These are phyloP conservation scores for Candida sphagnicola DNA, from an alignment of 805 yeast species.

Conservation along the genomic window DNA sequence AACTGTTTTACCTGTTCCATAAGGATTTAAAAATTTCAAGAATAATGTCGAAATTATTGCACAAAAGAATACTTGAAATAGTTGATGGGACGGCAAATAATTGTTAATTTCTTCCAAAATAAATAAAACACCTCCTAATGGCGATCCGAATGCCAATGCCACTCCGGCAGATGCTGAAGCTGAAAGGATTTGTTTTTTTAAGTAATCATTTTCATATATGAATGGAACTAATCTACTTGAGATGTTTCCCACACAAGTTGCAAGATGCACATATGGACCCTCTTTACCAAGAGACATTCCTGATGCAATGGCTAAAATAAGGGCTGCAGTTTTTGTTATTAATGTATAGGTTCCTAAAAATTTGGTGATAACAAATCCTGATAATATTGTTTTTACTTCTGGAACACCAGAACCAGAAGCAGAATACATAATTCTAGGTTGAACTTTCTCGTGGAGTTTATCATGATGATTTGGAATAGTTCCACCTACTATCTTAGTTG, in stretches of 20 bases:
- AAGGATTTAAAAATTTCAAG: slow-evolving; percentile 51
- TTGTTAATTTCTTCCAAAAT: slow-evolving; percentile 55
- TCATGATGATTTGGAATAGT: slow-evolving; percentile 2
- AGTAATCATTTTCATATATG: slow-evolving; percentile 45
- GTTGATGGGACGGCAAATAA: slow-evolving; percentile 50
- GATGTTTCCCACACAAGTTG: slow-evolving; percentile 56
- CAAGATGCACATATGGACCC: slow-evolving; percentile 60
- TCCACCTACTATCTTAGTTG: slow-evolving; percentile 36
- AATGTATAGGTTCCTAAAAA: slow-evolving; percentile 52
- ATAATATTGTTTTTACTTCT: slow-evolving; percentile 55
- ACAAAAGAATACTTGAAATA: slow-evolving; percentile 53
- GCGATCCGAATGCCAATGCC: slow-evolving; percentile 58
- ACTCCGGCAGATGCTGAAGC: slow-evolving; percentile 60
- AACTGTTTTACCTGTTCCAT: slow-evolving; percentile 57
- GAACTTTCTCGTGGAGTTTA: slow-evolving; percentile 1
- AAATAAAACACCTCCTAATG: slow-evolving; percentile 56
- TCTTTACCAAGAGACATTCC: slow-evolving; percentile 59
- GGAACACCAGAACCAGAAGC: slow-evolving; percentile 62
- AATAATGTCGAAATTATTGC: slow-evolving; percentile 52
- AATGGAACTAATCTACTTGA: slow-evolving; percentile 43
- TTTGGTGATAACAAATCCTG: slow-evolving; percentile 53
- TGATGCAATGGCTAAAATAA: slow-evolving; percentile 52
- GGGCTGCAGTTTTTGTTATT: slow-evolving; percentile 43
- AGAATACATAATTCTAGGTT: slow-evolving; percentile 35
- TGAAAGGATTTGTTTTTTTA: slow-evolving; percentile 49